Percentiles rank a stretch among this genome's conserved stretches.
Conservation (phyloP, 805 yeast genomes). For the Lachancea quebecensis region DNA sequence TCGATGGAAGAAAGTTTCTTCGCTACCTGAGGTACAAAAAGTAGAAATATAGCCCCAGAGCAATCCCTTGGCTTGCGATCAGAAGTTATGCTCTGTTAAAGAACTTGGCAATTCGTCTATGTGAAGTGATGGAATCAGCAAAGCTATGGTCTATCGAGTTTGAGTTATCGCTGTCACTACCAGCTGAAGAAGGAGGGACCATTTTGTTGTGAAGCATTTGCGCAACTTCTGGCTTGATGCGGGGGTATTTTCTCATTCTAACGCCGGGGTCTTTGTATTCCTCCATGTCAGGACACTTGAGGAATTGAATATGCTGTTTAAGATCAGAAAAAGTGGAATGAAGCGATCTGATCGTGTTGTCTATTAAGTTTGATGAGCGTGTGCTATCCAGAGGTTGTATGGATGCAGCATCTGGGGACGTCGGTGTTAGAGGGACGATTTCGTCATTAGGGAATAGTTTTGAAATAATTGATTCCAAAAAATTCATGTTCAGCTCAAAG, state of each 20-base stretch:
- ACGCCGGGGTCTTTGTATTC: constrained; percentile 51
- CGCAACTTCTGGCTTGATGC: constrained; percentile 71
- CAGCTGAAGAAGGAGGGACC: constrained; percentile 7
- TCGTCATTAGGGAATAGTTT: constrained; percentile 29
- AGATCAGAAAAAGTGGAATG: constrained; percentile 72
- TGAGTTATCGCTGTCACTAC: constrained; percentile 3
- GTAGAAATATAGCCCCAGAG: background rate
- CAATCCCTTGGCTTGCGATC: background rate
- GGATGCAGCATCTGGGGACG: constrained; percentile 17
- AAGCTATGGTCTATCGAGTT: constrained; percentile 3
- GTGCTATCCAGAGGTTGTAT: constrained; percentile 8
- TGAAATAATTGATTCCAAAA: constrained; percentile 50
- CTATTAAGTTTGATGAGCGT: constrained; percentile 20
- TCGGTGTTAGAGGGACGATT: constrained; percentile 10
- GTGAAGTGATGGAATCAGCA: constrained; percentile 7
- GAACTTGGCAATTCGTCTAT: constrained; percentile 23
- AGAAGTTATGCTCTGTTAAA: constrained; percentile 18
- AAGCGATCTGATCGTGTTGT: constrained; percentile 42
- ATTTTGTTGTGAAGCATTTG: constrained; percentile 48
- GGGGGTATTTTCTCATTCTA: constrained; percentile 61
- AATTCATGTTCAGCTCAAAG: constrained; percentile 73
- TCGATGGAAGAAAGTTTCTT: background rate
- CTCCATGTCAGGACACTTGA: constrained; percentile 57
- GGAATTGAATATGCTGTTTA: constrained; percentile 69
- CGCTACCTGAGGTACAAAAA: background rate